phyloP scores from a whole-genome alignment of 768 basidiomycete species.

The Psilocybe tampanensis region DNA sequence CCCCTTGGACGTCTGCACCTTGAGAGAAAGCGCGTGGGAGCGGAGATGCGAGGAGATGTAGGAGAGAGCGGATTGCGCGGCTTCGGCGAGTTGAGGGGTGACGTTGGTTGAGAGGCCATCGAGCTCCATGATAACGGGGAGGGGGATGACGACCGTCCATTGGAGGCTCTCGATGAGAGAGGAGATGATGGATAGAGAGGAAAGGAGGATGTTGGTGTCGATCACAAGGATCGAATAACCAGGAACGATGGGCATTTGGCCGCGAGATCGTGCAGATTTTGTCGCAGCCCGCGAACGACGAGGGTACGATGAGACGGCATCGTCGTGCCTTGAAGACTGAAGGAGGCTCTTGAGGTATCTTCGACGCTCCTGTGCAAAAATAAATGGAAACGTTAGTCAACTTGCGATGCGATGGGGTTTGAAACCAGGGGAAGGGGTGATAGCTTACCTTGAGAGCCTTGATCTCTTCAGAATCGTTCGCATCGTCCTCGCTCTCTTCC shows the following conservation, averaged over 20 bases:
- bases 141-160: constrained; percentile 91
- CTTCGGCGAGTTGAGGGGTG: constrained; percentile 63
- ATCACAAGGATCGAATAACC: constrained; percentile 92
- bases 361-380: constrained; percentile 60
- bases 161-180: constrained; percentile 75
- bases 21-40: constrained; percentile 74
- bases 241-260: constrained; percentile 60
- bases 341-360: constrained; percentile 75
- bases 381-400: constrained; percentile 15
- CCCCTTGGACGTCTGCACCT: constrained; percentile 93
- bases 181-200: constrained; percentile 72
- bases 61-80: constrained; percentile 70
- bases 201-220: constrained; percentile 94
- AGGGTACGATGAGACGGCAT: constrained; percentile 19
- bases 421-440: too few species aligned
- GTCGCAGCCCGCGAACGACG: constrained; percentile 28
- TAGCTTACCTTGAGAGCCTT: constrained; percentile 74
- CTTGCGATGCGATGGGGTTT: constrained; percentile 12
- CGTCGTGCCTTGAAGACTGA: constrained; percentile 41
- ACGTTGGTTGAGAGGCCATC: constrained; percentile 78
- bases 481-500: constrained; percentile 61
- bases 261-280: constrained; percentile 33
- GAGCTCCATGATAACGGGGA: constrained; percentile 96
- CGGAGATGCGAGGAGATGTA: constrained; percentile 81
- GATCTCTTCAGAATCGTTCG: constrained; percentile 71